These are phyloP conservation scores for Curvularia verruculosa DNA, from an alignment of 2,329 filamentous ascomycete species.

Conservation along the genomic window DNA sequence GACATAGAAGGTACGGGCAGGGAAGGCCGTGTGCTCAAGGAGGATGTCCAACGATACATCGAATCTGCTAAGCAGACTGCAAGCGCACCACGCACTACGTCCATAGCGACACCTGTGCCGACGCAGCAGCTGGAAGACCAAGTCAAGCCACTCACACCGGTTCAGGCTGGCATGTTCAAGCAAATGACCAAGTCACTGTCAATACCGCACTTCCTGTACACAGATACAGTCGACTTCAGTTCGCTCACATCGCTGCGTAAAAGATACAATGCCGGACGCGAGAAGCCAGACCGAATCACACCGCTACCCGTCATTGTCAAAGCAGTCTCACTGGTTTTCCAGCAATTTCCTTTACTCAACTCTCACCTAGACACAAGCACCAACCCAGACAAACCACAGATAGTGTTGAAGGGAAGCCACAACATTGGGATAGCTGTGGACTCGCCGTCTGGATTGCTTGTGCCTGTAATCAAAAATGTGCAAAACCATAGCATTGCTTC, in stretches of 20 bases:
- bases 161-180: conserved; percentile 95
- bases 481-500: conserved; percentile 75
- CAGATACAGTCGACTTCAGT: conserved; percentile 85
- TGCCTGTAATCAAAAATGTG: conserved; percentile 89
- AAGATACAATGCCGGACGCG: conserved; percentile 67
- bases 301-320: conserved; percentile 96
- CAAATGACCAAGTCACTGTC: conserved; percentile 89
- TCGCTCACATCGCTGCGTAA: conserved; percentile 73
- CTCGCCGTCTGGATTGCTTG: conserved; percentile 83
- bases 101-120: conserved; percentile 30
- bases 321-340: conserved; percentile 83
- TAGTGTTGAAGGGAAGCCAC: conserved; percentile 82
- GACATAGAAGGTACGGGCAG: conserved; percentile 84
- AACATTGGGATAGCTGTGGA: conserved; percentile 98
- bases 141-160: conserved; percentile 71
- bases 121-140: conserved; percentile 63
- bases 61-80: conserved; percentile 30
- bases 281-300: conserved; percentile 66
- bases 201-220: conserved; percentile 96
- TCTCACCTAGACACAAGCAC: conserved; percentile 72
- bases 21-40: conserved; percentile 89
- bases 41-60: conserved; percentile 70
- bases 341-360: conserved; percentile 85
- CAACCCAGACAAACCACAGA: conserved; percentile 69
- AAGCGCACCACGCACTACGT: conserved; percentile 37